These are phyloP conservation scores for Mortierella claussenii DNA, from an alignment of 192 early-diverging fungal species.

Conservation along the genomic window DNA sequence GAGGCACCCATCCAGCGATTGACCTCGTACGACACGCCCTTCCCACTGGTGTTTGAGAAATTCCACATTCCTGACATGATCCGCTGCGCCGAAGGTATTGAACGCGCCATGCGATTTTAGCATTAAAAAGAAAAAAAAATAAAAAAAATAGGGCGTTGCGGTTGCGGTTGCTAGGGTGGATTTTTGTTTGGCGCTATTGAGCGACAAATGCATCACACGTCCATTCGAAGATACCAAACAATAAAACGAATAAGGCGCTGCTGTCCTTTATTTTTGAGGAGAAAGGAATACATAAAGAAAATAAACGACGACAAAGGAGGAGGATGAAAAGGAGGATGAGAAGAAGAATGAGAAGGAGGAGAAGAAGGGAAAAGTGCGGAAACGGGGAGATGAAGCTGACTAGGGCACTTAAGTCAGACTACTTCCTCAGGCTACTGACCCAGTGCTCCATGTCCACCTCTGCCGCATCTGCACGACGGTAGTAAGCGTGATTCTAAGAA, in stretches of 20 bases:
- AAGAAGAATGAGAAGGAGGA: constrained; percentile 1
- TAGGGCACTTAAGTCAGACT: background rate
- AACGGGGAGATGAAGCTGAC: background rate
- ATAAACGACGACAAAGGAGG: background rate
- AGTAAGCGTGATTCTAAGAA: constrained; percentile 66
- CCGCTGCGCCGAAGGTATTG: constrained; percentile 90
- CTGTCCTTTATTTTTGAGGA: background rate
- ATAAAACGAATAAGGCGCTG: no score
- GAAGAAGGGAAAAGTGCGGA: background rate
- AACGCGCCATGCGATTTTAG: constrained; percentile 80
- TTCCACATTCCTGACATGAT: constrained; percentile 92
- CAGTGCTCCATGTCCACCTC: constrained; percentile 76
- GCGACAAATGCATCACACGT: no score
- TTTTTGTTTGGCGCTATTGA: background rate
- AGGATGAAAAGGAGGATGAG: background rate
- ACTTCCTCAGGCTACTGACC: constrained; percentile 54
- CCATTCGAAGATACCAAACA: no score
- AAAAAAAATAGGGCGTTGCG: background rate
- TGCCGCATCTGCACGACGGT: constrained; percentile 58
- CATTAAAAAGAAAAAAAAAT: no score
- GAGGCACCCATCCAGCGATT: constrained; percentile 92
- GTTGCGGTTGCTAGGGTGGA: background rate
- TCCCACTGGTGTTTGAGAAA: constrained; percentile 92
- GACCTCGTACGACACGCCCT: constrained; percentile 70
- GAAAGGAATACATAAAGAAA: background rate